These are phyloP conservation scores for Agaricus subrufescens DNA, from an alignment of 768 basidiomycete genomes.

Conservation along the genomic window DNA sequence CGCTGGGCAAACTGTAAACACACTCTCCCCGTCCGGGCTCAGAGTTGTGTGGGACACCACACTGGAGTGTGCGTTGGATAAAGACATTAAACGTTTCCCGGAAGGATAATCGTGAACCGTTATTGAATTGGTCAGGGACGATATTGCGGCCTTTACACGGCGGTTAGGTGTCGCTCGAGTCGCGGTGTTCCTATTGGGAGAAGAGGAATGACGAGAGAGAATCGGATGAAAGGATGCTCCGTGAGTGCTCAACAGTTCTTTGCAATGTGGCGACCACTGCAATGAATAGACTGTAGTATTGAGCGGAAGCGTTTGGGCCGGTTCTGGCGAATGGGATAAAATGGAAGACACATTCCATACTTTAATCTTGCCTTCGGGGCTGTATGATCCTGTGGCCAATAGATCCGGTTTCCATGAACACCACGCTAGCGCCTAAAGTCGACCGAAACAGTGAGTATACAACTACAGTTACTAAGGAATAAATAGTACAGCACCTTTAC, in stretches of 20 bases:
- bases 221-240: constrained; percentile 53
- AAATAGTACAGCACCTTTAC: constrained; percentile 35
- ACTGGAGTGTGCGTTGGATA: constrained; percentile 51
- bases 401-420: constrained; percentile 81
- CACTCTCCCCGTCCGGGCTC: constrained; percentile 54
- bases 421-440: constrained; percentile 71
- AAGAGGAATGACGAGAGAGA: not conserved
- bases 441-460: not conserved
- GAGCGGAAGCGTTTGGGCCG: constrained; percentile 64
- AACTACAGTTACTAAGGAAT: not conserved
- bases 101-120: constrained; percentile 75
- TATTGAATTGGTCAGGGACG: constrained; percentile 62
- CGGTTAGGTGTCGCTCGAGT: constrained; percentile 25
- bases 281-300: constrained; percentile 66
- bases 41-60: constrained; percentile 58
- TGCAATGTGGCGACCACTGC: constrained; percentile 81
- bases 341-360: constrained; percentile 41
- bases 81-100: constrained; percentile 42
- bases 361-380: constrained; percentile 35
- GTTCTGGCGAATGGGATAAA: constrained; percentile 19
- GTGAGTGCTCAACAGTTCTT: constrained; percentile 88
- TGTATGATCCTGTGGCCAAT: constrained; percentile 66
- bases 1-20: constrained; percentile 59
- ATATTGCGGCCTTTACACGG: constrained; percentile 43
- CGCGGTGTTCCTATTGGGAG: constrained; percentile 9